Evolutionary conservation across 2,329 filamentous ascomycete genomes (phyloP).

Genomic region (Aureobasidium sp.): DNA sequence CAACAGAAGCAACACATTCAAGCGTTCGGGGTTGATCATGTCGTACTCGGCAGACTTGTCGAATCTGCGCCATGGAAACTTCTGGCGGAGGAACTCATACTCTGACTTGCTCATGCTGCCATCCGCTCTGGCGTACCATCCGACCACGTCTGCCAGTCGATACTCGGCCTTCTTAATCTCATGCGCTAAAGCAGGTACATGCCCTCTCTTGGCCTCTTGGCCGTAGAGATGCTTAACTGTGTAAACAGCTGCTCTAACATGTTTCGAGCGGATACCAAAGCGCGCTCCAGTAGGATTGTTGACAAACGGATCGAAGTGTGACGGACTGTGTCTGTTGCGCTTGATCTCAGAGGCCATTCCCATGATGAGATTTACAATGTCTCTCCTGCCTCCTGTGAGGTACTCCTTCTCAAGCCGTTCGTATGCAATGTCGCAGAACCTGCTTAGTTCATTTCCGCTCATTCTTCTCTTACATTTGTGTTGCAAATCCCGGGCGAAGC

Average conservation of each 20-base stretch:
- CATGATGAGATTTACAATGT: slow-evolving; percentile 19
- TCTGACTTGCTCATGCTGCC: slow-evolving; percentile 4
- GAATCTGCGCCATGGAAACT: neutral
- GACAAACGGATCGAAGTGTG: slow-evolving; percentile 2
- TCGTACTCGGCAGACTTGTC: neutral
- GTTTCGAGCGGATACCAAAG: neutral
- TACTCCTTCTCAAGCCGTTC: slow-evolving; percentile 1
- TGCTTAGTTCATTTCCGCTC: neutral
- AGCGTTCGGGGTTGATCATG: neutral
- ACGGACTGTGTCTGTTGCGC: neutral
- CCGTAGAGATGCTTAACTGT: neutral
- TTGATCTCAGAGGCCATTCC: neutral
- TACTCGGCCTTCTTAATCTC: slow-evolving; percentile 12
- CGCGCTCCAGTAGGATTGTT: slow-evolving; percentile 6
- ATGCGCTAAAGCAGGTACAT: neutral
- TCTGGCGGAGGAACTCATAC: neutral
- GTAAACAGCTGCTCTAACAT: neutral
- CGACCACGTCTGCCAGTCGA: neutral
- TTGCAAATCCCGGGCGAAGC: neutral
- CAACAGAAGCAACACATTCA: slow-evolving; percentile 5
- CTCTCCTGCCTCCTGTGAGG: neutral
- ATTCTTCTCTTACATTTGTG: too few relatives aligned
- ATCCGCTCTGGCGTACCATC: neutral
- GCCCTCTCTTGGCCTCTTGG: neutral
- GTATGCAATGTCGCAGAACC: neutral